phyloP scores from a whole-genome alignment of 345 rosid genomes.

The Corchorus capsularis region DNA sequence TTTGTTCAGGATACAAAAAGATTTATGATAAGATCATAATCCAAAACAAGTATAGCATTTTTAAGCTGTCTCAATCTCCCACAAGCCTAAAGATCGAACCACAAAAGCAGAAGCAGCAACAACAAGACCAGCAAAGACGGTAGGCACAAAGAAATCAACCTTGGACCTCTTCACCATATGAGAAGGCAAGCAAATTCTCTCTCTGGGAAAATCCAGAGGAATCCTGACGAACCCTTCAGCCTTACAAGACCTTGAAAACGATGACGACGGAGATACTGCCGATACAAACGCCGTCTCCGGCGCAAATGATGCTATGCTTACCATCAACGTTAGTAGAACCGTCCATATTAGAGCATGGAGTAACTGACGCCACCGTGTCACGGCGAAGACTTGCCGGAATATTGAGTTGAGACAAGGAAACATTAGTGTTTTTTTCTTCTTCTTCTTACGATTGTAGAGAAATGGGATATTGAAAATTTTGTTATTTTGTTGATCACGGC shows the following conservation, averaged over 20 bases:
- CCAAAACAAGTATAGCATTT: background rate
- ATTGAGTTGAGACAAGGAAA: conserved; percentile 17
- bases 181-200: conserved; percentile 35
- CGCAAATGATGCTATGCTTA: conserved; percentile 32
- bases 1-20: background rate
- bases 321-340: conserved; percentile 27
- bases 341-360: conserved; percentile 36
- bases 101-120: conserved; percentile 39
- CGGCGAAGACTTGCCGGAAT: background rate
- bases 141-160: conserved; percentile 42
- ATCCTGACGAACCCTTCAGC: conserved; percentile 31
- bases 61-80: conserved; percentile 25
- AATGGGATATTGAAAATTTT: background rate
- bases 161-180: conserved; percentile 34
- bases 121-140: conserved; percentile 36
- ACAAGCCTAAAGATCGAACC: conserved; percentile 37
- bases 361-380: conserved; percentile 12
- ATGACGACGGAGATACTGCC: conserved; percentile 32
- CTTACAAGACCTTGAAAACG: conserved; percentile 25
- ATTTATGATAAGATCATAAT: too few species aligned
- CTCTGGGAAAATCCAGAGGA: conserved; percentile 38
- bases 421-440: background rate
- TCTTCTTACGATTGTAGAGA: background rate
- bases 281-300: conserved; percentile 44
- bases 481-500: background rate